Evolutionary conservation across 495 filamentous ascomycete genomes (phyloP), one percentile per base, ranked within the genome.

Genomic region (Lophium mytilinum): DNA sequence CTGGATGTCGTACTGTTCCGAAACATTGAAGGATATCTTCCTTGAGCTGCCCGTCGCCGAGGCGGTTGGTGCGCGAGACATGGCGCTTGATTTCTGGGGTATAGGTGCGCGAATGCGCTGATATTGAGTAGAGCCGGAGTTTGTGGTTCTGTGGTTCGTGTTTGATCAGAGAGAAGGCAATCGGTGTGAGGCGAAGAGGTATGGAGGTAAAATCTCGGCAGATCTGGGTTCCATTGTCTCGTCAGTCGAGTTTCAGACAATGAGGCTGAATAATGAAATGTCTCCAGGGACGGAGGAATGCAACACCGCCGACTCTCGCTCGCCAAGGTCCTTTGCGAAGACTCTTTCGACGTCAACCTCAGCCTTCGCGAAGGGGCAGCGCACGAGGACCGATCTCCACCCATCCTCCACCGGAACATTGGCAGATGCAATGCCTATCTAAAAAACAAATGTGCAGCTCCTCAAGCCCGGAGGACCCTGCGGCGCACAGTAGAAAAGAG

Each of bases 1-100:
- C 69, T 95, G 90, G 60, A 99, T 97, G 64, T 97, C 94, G 71
- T 99, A 99, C 73, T 99, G 94, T 68, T 99, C 94, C 63, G 90
- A 95, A 42, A 99, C 94, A 67, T 99, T 99, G 83, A 99, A 99
- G 43, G 90, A 96, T 70, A 99, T 99, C 83, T 97, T 99, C 58
- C 94, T 81, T 66, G 93, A 95, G 60, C 56, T 60, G 33, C 68
- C 66, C 58, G 65, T 62, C 59, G 56, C 17, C 45, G 64, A 57
- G 24, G 24, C 24, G 24, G 24, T 30, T 21, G 63, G 36, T 46
- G 55, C 59, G 53, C 63, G 62, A 56, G 62, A 65, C 62, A 65
- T 65, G 47, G 34, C 55, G 58, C 53, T 51, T 53, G 30, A 35
- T 49, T 33, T 24, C 15, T 7, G 30, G 33, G 9, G 39, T 12